Percentiles rank a stretch among this genome's conserved stretches.
phyloP scores from a whole-genome alignment of 139 green algal species.

The Astrephomene gubernaculifera region DNA sequence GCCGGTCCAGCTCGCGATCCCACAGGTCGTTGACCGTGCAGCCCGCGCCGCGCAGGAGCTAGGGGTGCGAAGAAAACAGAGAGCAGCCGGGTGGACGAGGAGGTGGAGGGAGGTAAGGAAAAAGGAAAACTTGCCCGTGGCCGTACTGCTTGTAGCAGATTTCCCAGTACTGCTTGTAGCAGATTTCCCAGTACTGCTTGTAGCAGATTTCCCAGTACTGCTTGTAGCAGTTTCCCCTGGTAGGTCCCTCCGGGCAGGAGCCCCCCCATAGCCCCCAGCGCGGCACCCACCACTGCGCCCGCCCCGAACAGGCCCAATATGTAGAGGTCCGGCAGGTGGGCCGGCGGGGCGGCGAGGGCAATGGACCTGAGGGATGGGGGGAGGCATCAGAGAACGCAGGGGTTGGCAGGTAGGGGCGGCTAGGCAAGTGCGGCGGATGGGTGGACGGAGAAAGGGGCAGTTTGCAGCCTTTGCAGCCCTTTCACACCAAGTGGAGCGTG shows the following conservation, averaged over 20 bases:
- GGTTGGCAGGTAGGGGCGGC: neutral
- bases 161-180: no score
- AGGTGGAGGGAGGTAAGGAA: no score
- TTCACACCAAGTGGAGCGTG: no score
- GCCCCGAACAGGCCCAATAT: slow-evolving; percentile 86
- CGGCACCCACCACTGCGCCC: slow-evolving; percentile 76
- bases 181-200: no score
- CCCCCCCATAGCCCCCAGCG: no score
- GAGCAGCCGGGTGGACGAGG: neutral
- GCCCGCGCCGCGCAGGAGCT: slow-evolving; percentile 89
- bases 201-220: no score
- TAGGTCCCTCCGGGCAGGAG: no score
- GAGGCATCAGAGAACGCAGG: neutral
- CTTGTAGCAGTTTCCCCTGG: no score
- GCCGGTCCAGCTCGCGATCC: slow-evolving; percentile 87
- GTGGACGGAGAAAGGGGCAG: neutral
- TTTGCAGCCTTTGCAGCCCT: no score
- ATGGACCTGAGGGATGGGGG: slow-evolving; percentile 82
- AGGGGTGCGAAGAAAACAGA: neutral
- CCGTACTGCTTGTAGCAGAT: no score
- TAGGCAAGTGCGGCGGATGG: neutral
- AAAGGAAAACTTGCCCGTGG: no score
- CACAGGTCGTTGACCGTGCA: slow-evolving; percentile 99
- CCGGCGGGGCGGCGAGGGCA: slow-evolving; percentile 81
- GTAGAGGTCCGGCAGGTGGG: slow-evolving; percentile 76